A percentile compares a stretch with the other conserved stretches of the same genome.
These are phyloP conservation scores for Vickermania ingenoplastis DNA, from an alignment of 208 protist species.

Conservation along the genomic window DNA sequence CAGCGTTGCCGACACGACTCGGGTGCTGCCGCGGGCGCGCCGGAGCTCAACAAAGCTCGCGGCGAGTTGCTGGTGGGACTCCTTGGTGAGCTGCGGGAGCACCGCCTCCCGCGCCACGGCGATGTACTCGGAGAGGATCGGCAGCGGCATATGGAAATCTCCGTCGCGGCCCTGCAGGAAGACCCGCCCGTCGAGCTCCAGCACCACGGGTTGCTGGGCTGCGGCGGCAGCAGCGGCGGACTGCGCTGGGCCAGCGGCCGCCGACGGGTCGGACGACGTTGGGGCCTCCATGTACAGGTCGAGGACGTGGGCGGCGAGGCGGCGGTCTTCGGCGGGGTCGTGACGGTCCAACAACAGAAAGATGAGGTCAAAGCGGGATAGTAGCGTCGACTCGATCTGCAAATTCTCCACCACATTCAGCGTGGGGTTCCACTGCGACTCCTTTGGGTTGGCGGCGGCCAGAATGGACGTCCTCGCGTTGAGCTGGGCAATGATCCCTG, in stretches of 20 bases:
- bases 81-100: slow-evolving; percentile 79
- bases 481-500: slow-evolving; percentile 99
- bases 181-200: slow-evolving; percentile 66
- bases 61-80: slow-evolving; percentile 85
- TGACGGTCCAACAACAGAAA: slow-evolving; percentile 97
- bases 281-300: slow-evolving; percentile 87
- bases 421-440: slow-evolving; percentile 95
- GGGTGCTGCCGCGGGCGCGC: slow-evolving; percentile 62
- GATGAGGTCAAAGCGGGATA: slow-evolving; percentile 98
- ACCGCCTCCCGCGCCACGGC: slow-evolving; percentile 83
- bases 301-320: slow-evolving; percentile 96
- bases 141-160: slow-evolving; percentile 61
- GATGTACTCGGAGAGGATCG: slow-evolving; percentile 89
- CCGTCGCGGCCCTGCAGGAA: slow-evolving; percentile 45
- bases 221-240: not conserved
- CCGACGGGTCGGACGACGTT: not conserved
- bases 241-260: not conserved
- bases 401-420: slow-evolving; percentile 98
- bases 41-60: slow-evolving; percentile 93
- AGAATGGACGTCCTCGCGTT: slow-evolving; percentile 98
- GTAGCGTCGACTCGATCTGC: slow-evolving; percentile 97
- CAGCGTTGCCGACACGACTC: slow-evolving; percentile 96
- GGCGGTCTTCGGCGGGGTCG: slow-evolving; percentile 84
- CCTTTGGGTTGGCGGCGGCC: slow-evolving; percentile 98
- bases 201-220: slow-evolving; percentile 20